phyloP scores from a whole-genome alignment of 495 filamentous ascomycete species.

The Penicillium parvum region DNA sequence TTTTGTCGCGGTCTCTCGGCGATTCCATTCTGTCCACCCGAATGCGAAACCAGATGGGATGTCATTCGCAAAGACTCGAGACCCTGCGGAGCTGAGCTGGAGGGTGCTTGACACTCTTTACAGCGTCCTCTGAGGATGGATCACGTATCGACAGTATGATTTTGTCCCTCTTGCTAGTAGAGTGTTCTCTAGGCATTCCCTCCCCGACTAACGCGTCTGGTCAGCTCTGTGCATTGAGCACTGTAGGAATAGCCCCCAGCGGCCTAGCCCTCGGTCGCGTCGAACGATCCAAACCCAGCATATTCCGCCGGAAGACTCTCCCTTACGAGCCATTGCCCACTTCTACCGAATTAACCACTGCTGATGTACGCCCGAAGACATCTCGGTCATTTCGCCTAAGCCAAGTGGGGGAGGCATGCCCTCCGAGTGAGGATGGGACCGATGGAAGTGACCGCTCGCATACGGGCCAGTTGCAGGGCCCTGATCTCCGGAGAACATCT shows the following conservation, averaged over 20 bases:
- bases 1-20: not conserved
- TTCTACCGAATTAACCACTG: slow-evolving; percentile 16
- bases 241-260: slow-evolving; percentile 61
- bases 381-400: slow-evolving; percentile 18
- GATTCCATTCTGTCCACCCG: slow-evolving; percentile 1
- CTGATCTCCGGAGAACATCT: slow-evolving; percentile 29
- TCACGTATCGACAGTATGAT: slow-evolving; percentile 46
- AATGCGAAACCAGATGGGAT: slow-evolving; percentile 36
- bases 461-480: slow-evolving; percentile 9
- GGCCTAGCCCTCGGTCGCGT: slow-evolving; percentile 61
- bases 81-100: slow-evolving; percentile 39
- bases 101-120: slow-evolving; percentile 33
- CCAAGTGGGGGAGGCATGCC: slow-evolving; percentile 9
- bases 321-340: slow-evolving; percentile 18
- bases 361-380: slow-evolving; percentile 25
- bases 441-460: slow-evolving; percentile 8
- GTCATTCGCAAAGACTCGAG: slow-evolving; percentile 29
- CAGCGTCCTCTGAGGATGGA: slow-evolving; percentile 41
- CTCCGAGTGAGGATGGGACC: slow-evolving; percentile 1
- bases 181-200: too few species aligned
- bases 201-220: slow-evolving; percentile 4
- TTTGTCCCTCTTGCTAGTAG: not conserved
- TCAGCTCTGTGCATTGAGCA: slow-evolving; percentile 69
- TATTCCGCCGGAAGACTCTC: slow-evolving; percentile 28
- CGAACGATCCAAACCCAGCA: slow-evolving; percentile 31